phyloP scores from a whole-genome alignment of 1,139 yeast genomes.

The Lodderomyces oxycetoniae region DNA sequence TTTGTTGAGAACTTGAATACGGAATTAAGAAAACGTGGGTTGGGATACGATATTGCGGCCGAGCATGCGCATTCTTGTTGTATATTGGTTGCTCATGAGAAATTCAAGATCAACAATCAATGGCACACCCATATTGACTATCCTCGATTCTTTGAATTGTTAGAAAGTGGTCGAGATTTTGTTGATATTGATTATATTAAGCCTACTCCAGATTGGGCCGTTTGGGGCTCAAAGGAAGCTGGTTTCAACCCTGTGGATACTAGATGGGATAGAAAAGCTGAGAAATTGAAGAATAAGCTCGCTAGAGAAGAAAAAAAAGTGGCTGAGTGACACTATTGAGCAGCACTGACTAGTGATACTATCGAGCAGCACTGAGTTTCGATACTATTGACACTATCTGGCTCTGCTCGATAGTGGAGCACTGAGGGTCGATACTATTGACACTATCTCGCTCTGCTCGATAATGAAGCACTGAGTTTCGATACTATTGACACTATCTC shows the following conservation, averaged over 20 bases:
- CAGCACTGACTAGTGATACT: no score
- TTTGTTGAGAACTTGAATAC: conserved; percentile 62
- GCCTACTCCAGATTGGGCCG: conserved; percentile 87
- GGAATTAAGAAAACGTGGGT: conserved; percentile 59
- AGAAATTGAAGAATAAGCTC: conserved; percentile 45
- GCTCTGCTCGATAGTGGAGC: no score
- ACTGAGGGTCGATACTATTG: no score
- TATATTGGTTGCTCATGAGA: conserved; percentile 72
- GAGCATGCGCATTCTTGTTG: conserved; percentile 97
- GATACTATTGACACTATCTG: not conserved
- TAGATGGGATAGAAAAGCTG: conserved; percentile 63
- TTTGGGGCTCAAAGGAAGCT: conserved; percentile 78
- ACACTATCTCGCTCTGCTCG: no score
- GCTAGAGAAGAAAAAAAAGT: conserved; percentile 33
- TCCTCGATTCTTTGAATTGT: conserved; percentile 65
- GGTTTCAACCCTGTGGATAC: conserved; percentile 89
- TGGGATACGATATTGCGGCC: conserved; percentile 79
- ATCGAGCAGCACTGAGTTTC: not conserved
- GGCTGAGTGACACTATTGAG: no score
- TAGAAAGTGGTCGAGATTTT: conserved; percentile 61
- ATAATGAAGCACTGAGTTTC: no score
- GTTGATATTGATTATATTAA: conserved; percentile 75
- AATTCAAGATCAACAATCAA: conserved; percentile 62
- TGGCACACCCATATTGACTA: conserved; percentile 94
- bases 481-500: no score